Conservation (phyloP, 164 flowering plant genomes). For the Vitis rupestris region DNA sequence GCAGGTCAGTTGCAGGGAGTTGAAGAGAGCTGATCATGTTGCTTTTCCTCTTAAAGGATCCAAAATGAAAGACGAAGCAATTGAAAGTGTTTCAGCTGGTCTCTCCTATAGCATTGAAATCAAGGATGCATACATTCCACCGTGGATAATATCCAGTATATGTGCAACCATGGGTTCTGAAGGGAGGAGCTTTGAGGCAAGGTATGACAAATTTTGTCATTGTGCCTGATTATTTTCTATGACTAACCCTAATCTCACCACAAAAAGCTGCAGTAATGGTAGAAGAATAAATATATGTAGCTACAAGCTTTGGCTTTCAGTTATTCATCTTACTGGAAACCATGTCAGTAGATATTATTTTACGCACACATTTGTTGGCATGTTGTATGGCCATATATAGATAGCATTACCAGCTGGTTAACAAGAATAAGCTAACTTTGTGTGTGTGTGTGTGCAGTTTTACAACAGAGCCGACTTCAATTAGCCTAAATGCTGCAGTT, state of each 20-base stretch:
- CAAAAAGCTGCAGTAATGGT: too few species aligned
- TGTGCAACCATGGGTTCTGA: slow-evolving; percentile 61
- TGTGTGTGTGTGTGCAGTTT: slow-evolving; percentile 53
- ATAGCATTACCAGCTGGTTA: too few species aligned
- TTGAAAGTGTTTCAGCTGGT: slow-evolving; percentile 26
- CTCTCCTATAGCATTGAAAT: slow-evolving; percentile 75
- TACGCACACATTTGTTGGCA: too few species aligned
- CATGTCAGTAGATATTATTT: too few species aligned
- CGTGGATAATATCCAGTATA: slow-evolving; percentile 69
- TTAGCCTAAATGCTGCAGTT: slow-evolving; percentile 78
- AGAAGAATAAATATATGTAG: too few species aligned
- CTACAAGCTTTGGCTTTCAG: too few species aligned
- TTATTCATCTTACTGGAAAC: too few species aligned
- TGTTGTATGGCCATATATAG: too few species aligned
- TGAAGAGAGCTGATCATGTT: slow-evolving; percentile 47
- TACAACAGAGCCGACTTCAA: slow-evolving; percentile 54
- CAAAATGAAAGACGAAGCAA: slow-evolving; percentile 22
- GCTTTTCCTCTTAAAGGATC: slow-evolving; percentile 32
- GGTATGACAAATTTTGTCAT: slow-evolving; percentile 36
- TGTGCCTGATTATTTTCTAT: background rate
- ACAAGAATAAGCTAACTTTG: background rate
- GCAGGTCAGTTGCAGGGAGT: slow-evolving; percentile 83
- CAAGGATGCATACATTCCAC: slow-evolving; percentile 71
- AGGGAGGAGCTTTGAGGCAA: slow-evolving; percentile 67
- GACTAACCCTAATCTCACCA: too few species aligned